Base-by-base conservation (phyloP, 2,329 filamentous ascomycete species). In the Torrubiellomyces zombiae region DNA sequence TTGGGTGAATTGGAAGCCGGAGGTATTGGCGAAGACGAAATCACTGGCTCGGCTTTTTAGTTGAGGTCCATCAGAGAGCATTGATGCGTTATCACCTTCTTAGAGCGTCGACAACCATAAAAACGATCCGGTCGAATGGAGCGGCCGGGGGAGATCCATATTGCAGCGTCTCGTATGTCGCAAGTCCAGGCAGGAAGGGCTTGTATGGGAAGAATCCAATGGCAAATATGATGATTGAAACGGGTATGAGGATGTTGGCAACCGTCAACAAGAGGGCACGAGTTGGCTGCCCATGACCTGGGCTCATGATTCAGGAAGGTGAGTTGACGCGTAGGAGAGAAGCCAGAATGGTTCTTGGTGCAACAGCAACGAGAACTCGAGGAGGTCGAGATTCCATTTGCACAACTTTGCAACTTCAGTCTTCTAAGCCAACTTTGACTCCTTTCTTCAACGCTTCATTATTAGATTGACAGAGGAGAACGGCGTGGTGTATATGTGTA, bases 191-290 rank as follows among this genome's bases (percentile, higher is more conserved):
- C 23, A 98, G 63, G 36, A 93, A 77, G 3, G 89, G 83, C 45
- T 98, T 98, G 54, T 95, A 94, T 6, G 89, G 89, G 44, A 98
- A 98, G 63, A 98, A 98, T 9, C 89, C 86, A 16, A 72, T 69
- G 14, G 80, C 85, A 49, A 95, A 95, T 35, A 76, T 52, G 27
- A 77, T 38, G 34, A 85, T 69, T 23, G 82, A 75, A 28, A 77
- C 44, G 3, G 80, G 78, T 21, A 93, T 70, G 32, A 93, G 53
- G 16, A 83, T 28, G 49, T 94, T 93, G 41, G 81, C 75, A 34
- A 69, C 51, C 25, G 65, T 45, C 32, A 83, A 66, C 33, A 66
- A 44, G 25, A 57, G 27, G 30, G 45, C 50, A 29, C 45, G 45
- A 30, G 39, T 28, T 22, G 42, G 32, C 22, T 40, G 42, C 33